A percentile compares a stretch with the other conserved stretches of the same genome.
Conservation (phyloP, 305 asterid genomes). For the Rubia peregrina region DNA sequence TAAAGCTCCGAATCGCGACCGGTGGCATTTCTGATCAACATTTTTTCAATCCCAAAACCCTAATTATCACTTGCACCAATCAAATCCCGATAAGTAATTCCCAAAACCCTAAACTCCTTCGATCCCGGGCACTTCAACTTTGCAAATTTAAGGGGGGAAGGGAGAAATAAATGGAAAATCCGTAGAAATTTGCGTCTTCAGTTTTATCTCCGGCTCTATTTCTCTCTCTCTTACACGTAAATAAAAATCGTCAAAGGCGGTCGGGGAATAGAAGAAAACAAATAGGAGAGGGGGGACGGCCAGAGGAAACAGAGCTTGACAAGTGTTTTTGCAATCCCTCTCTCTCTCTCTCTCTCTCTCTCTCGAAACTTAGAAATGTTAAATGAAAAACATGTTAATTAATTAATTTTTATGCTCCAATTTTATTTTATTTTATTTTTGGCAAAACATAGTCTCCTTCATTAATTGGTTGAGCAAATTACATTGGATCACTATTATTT, state of each 20-base stretch:
- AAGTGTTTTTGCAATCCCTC: neutral
- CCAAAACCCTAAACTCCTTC: constrained; percentile 21
- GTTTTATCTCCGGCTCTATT: neutral
- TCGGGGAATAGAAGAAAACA: constrained; percentile 12
- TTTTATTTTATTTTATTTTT: no score
- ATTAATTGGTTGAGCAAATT: neutral
- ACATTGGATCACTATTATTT: neutral
- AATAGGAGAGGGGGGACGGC: constrained; percentile 12
- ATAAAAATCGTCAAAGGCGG: constrained; percentile 17
- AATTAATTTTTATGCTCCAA: neutral
- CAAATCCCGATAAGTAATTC: constrained; percentile 13
- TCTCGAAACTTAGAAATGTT: constrained; percentile 5
- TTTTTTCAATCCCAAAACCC: constrained; percentile 17
- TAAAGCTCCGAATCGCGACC: constrained; percentile 30
- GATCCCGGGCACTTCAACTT: constrained; percentile 15
- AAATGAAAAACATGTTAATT: neutral
- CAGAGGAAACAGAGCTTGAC: constrained; percentile 13
- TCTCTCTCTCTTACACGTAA: neutral
- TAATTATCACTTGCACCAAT: neutral
- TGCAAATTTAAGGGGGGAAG: neutral
- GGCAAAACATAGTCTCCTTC: neutral
- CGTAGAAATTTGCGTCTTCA: neutral
- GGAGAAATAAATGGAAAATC: constrained; percentile 2
- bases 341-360: constrained; percentile 10
- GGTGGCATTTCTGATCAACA: constrained; percentile 40